Evolutionary conservation across 768 basidiomycete genomes (phyloP), one percentile per base, ranked within the genome.

Genomic region (Amanita rubescens): DNA sequence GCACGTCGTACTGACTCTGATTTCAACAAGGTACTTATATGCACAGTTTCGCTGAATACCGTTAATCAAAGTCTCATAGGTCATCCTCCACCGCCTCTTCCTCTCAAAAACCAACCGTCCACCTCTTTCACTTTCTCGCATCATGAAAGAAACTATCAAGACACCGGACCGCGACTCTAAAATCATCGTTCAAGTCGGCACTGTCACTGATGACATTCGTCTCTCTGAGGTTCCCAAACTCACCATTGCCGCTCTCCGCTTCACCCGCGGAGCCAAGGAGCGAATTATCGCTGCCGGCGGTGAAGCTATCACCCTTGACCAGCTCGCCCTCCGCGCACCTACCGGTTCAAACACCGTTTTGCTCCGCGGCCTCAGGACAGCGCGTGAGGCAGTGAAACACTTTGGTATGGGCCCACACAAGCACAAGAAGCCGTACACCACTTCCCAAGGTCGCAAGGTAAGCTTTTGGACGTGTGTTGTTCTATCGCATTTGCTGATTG

Each of bases 391-490:
- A 48, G 84, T 89, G 77, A 94, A 91, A 72, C 95, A 98, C 82
- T 97, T 97, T 70, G 95, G 95, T 73, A 91, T 91, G 90, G 91
- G 86, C 75, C 94, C 94, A 53, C 91, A 94, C 85, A 92, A 97
- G 76, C 78, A 96, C 86, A 97, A 95, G 81, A 96, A 94, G 77
- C 96, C 96, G 45, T 89, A 93, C 77, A 90, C 94, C 44, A 78
- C 76, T 65, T 94, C 92, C 69, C 96, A 95, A 78, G 95, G 96
- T 58, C 90, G 94, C 82, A 97, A 96, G 75, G 85, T 86, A 63
- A 38, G 71, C 27, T n/a, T 8, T 38, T 8, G 14, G 3, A 7
- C 22, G 8, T 20, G 17, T 34, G 4, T 1, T 19, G 32, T 10
- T 30, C 27, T 49, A 46, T 50, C 51, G 51, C 6, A 56, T 52